Base-by-base conservation (phyloP, 345 rosid species). In the Citrus inodora region DNA sequence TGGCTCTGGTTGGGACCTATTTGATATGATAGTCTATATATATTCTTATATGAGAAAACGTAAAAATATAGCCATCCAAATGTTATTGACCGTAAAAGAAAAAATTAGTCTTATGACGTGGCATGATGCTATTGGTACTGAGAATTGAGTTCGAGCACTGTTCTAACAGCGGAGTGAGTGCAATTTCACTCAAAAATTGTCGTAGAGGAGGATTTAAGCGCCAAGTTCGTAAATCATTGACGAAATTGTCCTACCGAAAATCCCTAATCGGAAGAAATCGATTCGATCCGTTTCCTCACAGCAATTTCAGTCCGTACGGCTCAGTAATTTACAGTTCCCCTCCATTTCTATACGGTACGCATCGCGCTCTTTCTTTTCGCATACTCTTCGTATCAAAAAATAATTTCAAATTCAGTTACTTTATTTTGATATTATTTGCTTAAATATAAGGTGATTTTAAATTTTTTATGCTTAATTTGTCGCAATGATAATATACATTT, bases 221-320 rank as follows among this genome's bases (percentile, higher is more conserved):
- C 77, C 42, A 74, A 74, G 25, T 61, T 9, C 30, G 28, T 62
- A 6, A 27, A 27, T 19, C 60, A 9, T 17, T 13, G 33, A 24
- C 7, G 32, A 14, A 59, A 28, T 17, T 38, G 13, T 38, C 6
- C 4, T 37, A 13, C 40, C 1, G 30, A 32, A 58, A 51, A 35
- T 24, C 75, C 40, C 76, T 38, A 59, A 25, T 62, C 24, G 10
- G 62, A 73, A 25, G 76, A 25, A 73, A 73, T 73, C 30, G 75
- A 17, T 2, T 22, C 17, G 38, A 63, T 42, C 51, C 16, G 17
- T 46, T 21, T 48, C 46, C 16, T 55, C 30, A 42, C 38, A 6
- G 33, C 75, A 33, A 37, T 14, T 4, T 19, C 13, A 4, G 11
- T 58, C 24, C 30, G 28, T 73, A 24, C 28, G 59, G 27, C 42